Evolutionary conservation across 2,329 filamentous ascomycete genomes (phyloP).

Genomic region (Spiromastix sp.): DNA sequence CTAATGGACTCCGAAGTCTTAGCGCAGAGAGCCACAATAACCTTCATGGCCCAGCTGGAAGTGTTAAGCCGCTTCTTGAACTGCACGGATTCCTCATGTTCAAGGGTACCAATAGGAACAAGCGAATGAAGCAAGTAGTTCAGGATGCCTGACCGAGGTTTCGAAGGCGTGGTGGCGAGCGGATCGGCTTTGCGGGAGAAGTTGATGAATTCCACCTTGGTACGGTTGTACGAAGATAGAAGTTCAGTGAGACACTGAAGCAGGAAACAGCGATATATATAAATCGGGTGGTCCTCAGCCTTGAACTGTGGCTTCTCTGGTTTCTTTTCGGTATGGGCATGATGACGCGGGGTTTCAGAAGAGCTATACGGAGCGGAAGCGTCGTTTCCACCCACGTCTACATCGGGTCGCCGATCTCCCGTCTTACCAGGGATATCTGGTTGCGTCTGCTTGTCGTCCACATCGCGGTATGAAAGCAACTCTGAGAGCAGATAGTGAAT

Average conservation of each 20-base stretch:
- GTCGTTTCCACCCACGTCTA: slow-evolving; percentile 40
- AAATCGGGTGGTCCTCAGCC: slow-evolving; percentile 85
- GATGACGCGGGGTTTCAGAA: slow-evolving; percentile 11
- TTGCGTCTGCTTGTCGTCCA: slow-evolving; percentile 68
- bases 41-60: slow-evolving; percentile 73
- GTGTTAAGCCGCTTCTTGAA: slow-evolving; percentile 81
- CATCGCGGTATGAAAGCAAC: slow-evolving; percentile 80
- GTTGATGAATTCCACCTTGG: slow-evolving; percentile 98
- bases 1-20: slow-evolving; percentile 72
- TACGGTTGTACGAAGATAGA: slow-evolving; percentile 80
- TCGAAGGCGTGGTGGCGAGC: slow-evolving; percentile 77
- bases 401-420: slow-evolving; percentile 25
- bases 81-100: slow-evolving; percentile 61
- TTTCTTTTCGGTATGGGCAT: slow-evolving; percentile 42
- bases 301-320: slow-evolving; percentile 68
- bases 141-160: slow-evolving; percentile 81
- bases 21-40: slow-evolving; percentile 75
- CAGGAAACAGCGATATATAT: slow-evolving; percentile 91
- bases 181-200: slow-evolving; percentile 88
- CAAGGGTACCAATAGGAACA: slow-evolving; percentile 53
- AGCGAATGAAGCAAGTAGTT: slow-evolving; percentile 87
- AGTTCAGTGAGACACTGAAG: slow-evolving; percentile 86
- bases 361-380: slow-evolving; percentile 23
- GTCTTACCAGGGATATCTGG: slow-evolving; percentile 23
- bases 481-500: slow-evolving; percentile 92